Evolutionary conservation across 768 basidiomycete genomes (phyloP).

Genomic region (Termitomyces sp.): DNA sequence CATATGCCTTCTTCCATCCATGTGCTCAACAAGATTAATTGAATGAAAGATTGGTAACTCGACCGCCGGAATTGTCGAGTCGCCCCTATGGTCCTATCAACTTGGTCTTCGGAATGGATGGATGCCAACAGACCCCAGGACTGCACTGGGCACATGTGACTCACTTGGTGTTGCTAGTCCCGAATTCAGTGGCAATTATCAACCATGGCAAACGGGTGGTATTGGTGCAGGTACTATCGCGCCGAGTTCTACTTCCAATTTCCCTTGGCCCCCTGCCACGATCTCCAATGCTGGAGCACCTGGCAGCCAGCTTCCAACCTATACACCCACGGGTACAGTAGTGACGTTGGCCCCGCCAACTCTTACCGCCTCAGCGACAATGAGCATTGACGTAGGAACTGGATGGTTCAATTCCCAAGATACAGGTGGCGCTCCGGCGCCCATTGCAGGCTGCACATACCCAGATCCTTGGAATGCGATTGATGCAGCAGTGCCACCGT

Average conservation of each 20-base stretch:
- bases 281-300: constrained; percentile 32
- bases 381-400: constrained; percentile 33
- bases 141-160: constrained; percentile 54
- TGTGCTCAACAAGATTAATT: not conserved
- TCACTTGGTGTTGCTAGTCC: constrained; percentile 39
- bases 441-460: constrained; percentile 51
- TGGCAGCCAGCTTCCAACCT: constrained; percentile 49
- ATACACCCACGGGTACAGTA: constrained; percentile 61
- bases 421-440: constrained; percentile 37
- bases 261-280: constrained; percentile 60
- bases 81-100: constrained; percentile 47
- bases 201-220: constrained; percentile 69
- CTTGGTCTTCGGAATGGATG: constrained; percentile 34
- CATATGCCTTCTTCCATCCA: not conserved
- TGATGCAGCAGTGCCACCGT: constrained; percentile 25
- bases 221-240: constrained; percentile 44
- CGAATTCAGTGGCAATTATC: constrained; percentile 38
- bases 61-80: constrained; percentile 28
- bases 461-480: constrained; percentile 40
- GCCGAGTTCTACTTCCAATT: constrained; percentile 32
- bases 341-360: constrained; percentile 48
- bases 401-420: constrained; percentile 58
- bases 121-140: constrained; percentile 49
- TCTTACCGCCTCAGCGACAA: constrained; percentile 29
- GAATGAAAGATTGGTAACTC: constrained; percentile 32